Conservation (phyloP, 192 early-diverging fungal genomes). For the Dissophora ornata region DNA sequence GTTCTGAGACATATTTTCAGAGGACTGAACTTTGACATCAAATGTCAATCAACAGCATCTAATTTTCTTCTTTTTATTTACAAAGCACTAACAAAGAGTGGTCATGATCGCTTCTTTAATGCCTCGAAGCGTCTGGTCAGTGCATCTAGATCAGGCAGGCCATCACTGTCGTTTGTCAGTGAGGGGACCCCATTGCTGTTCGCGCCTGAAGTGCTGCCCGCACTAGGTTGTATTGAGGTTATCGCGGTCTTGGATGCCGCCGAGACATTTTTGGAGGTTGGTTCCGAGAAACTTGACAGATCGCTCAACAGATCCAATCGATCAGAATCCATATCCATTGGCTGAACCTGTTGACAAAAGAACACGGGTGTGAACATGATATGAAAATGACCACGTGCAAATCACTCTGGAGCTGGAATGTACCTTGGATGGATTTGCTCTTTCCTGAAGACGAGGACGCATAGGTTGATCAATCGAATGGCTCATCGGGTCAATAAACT, state of each 20-base stretch:
- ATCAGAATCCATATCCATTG: constrained; percentile 18
- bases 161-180: constrained; percentile 41
- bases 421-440: constrained; percentile 17
- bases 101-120: constrained; percentile 60
- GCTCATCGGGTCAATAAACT: constrained; percentile 43
- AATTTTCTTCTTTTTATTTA: no score
- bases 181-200: constrained; percentile 5
- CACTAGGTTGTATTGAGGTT: constrained; percentile 17
- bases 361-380: no score
- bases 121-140: constrained; percentile 81
- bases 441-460: constrained; percentile 12
- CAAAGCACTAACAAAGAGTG: background rate
- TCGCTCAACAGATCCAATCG: constrained; percentile 31
- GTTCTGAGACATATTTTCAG: no score
- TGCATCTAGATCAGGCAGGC: constrained; percentile 77
- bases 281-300: constrained; percentile 6
- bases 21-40: no score
- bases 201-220: constrained; percentile 2
- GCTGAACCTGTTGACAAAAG: constrained; percentile 2
- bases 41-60: no score
- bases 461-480: constrained; percentile 22
- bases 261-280: constrained; percentile 33
- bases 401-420: no score
- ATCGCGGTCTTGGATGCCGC: constrained; percentile 9
- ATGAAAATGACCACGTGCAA: no score